Conservation (phyloP, 306 rosid genomes). For the Echinosophora koreensis region DNA sequence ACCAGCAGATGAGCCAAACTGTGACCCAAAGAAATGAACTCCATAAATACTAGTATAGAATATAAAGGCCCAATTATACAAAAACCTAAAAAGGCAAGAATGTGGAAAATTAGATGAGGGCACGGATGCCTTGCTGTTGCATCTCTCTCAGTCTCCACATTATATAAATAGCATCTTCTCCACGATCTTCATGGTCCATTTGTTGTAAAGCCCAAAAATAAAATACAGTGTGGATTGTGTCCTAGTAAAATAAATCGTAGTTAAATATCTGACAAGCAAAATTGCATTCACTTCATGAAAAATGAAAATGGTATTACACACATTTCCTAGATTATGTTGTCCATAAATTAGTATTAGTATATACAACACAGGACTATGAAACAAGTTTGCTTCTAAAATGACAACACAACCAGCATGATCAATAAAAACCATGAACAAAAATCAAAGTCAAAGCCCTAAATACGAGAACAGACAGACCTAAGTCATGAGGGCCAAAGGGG, state of each 20-base stretch:
- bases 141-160: slow-evolving; percentile 92
- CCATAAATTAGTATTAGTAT: not conserved
- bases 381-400: not conserved
- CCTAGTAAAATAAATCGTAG: slow-evolving; percentile 48
- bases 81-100: slow-evolving; percentile 29
- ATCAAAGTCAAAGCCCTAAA: not conserved
- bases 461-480: not conserved
- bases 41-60: not conserved
- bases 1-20: slow-evolving; percentile 3
- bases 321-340: not conserved
- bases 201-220: slow-evolving; percentile 90
- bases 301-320: slow-evolving; percentile 15
- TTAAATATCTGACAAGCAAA: slow-evolving; percentile 7
- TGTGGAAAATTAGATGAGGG: slow-evolving; percentile 70
- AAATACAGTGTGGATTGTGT: slow-evolving; percentile 85
- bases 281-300: slow-evolving; percentile 23
- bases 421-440: slow-evolving; percentile 10
- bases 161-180: slow-evolving; percentile 69
- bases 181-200: slow-evolving; percentile 70
- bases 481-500: not conserved
- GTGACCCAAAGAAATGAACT: slow-evolving; percentile 28
- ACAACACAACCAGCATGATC: not conserved
- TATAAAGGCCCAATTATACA: slow-evolving; percentile 49
- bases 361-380: not conserved
- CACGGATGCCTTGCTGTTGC: slow-evolving; percentile 72